Evolutionary conservation across 805 yeast species (phyloP), one percentile per base, ranked within the genome.

Genomic region (Barnettozyma sucrosica): DNA sequence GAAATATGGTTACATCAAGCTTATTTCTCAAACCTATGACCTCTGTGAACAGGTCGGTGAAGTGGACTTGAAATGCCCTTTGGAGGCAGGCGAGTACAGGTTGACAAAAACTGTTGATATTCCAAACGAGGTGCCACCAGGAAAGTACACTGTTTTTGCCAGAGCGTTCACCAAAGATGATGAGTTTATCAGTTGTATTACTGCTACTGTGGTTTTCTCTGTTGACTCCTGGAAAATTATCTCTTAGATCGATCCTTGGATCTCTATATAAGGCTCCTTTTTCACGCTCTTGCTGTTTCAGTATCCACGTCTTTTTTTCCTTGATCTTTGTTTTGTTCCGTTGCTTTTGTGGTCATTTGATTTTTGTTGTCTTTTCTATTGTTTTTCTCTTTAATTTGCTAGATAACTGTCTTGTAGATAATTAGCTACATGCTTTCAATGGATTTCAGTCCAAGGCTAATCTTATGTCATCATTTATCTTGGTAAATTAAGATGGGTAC

Each of bases 111-210:
- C 71, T 40, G 95, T 93, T 23, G 90, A 83, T 59, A 79, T 93
- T 48, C 99, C 99, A 16, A 72, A 75, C 14, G 93, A 89, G 65
- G 95, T 92, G 28, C 99, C 99, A 50, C 97, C 98, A 20, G 99
- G 99, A 36, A 84, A 78, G 62, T 93, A 93, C 70, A 70, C 79
- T 26, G 95, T 92, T 24, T 71, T 75, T 45, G 98, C 97, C 18
- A 80, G 92, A 61, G 99, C 98, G 3, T 93, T 79, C 71, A 89
- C 95, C 36, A 80, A 71, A 37, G 88, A 85, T 46, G 97, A 89
- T 59, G 83, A 77, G 34, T 76, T 85, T 53, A 80, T 93, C 53
- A 80, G 96, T 21, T 93, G 99, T 66, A 70, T 93, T 57, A 77
- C 86, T 20, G 93, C 89, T 7, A 75, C 80, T 10, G 79, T 85